Evolutionary conservation across 1,284 basidiomycete genomes (phyloP).

Genomic region (Fomes fomentarius): DNA sequence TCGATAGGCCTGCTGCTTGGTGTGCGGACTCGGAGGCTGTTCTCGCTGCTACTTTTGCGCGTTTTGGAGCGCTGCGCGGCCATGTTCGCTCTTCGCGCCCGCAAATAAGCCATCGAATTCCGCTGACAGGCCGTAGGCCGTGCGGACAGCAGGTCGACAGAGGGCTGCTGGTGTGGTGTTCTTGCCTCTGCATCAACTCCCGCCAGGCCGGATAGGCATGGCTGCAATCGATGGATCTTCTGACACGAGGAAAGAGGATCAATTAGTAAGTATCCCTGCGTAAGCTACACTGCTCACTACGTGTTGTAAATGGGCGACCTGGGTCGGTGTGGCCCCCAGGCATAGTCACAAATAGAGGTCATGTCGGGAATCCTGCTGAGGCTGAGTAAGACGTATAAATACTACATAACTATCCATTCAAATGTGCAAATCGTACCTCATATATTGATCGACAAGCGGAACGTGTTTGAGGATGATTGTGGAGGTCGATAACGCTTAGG

Average conservation of each 20-base stretch:
- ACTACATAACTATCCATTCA: too few species aligned
- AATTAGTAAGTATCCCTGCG: background rate
- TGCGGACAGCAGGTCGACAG: background rate
- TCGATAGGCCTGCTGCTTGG: too few species aligned
- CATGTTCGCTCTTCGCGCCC: too few species aligned
- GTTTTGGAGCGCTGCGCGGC: background rate
- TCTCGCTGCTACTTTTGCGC: background rate
- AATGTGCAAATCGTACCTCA: background rate
- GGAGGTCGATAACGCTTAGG: slow-evolving; percentile 24
- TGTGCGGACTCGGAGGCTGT: slow-evolving; percentile 1
- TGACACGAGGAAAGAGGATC: slow-evolving; percentile 1
- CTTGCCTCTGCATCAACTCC: background rate
- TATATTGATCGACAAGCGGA: slow-evolving; percentile 6
- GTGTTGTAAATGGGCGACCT: background rate
- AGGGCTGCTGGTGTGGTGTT: background rate
- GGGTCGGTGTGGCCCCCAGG: background rate
- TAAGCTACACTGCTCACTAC: background rate
- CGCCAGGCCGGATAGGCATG: slow-evolving; percentile 1
- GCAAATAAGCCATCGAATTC: too few species aligned
- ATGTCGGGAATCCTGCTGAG: background rate
- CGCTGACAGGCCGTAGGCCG: background rate
- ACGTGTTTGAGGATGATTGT: slow-evolving; percentile 16
- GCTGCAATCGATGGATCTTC: slow-evolving; percentile 17
- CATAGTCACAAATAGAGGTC: slow-evolving; percentile 4
- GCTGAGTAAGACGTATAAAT: too few species aligned